Evolutionary conservation across 805 yeast genomes (phyloP).

Genomic region (Ascoidea rubescens): DNA sequence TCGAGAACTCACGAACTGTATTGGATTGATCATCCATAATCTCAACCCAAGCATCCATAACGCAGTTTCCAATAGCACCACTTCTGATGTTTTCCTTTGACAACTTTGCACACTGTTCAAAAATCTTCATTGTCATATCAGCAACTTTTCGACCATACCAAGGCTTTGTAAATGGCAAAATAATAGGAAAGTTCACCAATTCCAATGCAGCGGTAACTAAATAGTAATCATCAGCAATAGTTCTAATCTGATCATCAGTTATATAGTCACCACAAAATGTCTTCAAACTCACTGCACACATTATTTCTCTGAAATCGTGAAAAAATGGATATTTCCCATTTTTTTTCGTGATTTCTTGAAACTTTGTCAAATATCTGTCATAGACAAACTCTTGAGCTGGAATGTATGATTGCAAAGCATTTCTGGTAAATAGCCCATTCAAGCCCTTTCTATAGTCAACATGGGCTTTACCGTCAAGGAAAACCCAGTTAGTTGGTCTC

Average conservation of each 20-base stretch:
- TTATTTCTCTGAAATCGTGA: conserved; percentile 88
- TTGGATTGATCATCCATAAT: conserved; percentile 58
- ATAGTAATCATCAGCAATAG: conserved; percentile 85
- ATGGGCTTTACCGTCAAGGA: conserved; percentile 91
- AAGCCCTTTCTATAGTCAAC: conserved; percentile 83
- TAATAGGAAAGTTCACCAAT: conserved; percentile 94
- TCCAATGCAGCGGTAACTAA: conserved; percentile 91
- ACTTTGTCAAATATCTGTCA: conserved; percentile 66
- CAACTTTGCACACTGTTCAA: conserved; percentile 76
- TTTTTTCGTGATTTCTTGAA: conserved; percentile 34
- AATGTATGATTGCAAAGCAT: conserved; percentile 71
- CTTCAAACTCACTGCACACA: conserved; percentile 87
- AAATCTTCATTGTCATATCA: conserved; percentile 85
- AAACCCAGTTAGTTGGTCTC: conserved; percentile 96
- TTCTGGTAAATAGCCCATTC: conserved; percentile 77
- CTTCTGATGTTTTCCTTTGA: conserved; percentile 69
- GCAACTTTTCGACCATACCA: conserved; percentile 96
- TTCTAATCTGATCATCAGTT: conserved; percentile 78
- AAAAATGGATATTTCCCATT: conserved; percentile 66
- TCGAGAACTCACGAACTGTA: conserved; percentile 65
- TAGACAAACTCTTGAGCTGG: conserved; percentile 77
- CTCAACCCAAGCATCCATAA: conserved; percentile 90
- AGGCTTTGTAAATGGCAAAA: conserved; percentile 89
- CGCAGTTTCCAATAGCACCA: conserved; percentile 74
- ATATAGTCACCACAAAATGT: conserved; percentile 95